Evolutionary conservation across 2,329 filamentous ascomycete species (phyloP), one percentile per base, ranked within the genome.

Genomic region (Dothideomycetes sp.): DNA sequence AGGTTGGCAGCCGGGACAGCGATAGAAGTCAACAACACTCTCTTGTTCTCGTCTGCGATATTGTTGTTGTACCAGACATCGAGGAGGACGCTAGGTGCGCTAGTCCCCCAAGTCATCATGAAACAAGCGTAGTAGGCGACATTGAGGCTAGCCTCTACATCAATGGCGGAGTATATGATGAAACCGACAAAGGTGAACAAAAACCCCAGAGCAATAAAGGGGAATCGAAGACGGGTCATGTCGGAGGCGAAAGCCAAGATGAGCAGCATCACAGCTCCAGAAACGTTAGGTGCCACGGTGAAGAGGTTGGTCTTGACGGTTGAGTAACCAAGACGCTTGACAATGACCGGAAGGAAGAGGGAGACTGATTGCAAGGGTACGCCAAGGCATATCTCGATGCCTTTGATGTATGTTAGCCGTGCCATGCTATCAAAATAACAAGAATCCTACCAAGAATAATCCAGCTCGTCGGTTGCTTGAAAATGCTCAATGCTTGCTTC

Each of bases 11-110:
- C 56, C 0, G 83, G 82, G 0, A 88, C 81, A 17, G 78, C 80
- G 14, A 87, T 71, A 19, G 75, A 79, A 0, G 82, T 87, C 11
- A 86, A 64, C 1, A 79, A 68, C 4, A 85, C 69, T 34, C 83
- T 77, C 29, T 77, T 74, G 41, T 79, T 79, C 58, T 88, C 84
- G 51, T 88, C 73, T 1, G 82, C 81, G 41, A 86, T 73, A 55
- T 89, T 89, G 65, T 88, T 88, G 62, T 84, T 88, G 62, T 86
- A 87, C 79, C 78, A 81, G 41, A 75, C 66, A 48, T 77, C 63
- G n/a, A 79, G 65, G 9, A 88, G 65, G 7, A 87, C 81, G 0
- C 76, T 82, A 0, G 84, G 82, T 0, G 82, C 81, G 1, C 77
- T 79, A 0, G 81, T 84, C 12, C 83, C 83, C 55, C 81, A 85